phyloP scores from a whole-genome alignment of 2,329 filamentous ascomycete genomes.

The Podosphaera fusca region DNA sequence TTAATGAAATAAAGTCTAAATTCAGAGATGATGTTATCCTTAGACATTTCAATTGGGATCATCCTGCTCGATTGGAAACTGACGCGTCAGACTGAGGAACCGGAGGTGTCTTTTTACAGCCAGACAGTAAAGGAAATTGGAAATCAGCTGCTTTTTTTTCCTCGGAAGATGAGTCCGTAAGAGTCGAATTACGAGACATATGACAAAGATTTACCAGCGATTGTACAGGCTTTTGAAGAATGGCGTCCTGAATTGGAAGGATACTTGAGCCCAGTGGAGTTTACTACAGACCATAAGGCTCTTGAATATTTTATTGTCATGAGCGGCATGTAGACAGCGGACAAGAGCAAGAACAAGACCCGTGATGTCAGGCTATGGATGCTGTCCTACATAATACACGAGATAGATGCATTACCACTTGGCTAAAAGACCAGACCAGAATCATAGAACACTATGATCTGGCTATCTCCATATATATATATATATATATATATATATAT shows the following conservation, averaged over 20 bases:
- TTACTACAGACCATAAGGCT: neutral
- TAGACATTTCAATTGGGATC: neutral
- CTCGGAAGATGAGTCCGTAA: neutral
- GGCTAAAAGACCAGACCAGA: too few species aligned
- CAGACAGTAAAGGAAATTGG: neutral
- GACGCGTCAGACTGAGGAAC: neutral
- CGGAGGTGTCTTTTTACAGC: neutral
- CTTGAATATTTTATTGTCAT: neutral
- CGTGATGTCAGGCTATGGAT: too few species aligned
- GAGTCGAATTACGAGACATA: neutral
- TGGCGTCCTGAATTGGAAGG: neutral
- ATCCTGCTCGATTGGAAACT: neutral
- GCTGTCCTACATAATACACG: too few species aligned
- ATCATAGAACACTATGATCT: too few species aligned
- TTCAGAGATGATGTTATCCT: neutral
- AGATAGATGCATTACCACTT: too few species aligned
- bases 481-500: too few species aligned
- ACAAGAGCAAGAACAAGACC: too few species aligned
- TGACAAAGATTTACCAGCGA: neutral
- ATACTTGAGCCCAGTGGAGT: neutral
- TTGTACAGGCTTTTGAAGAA: conserved; percentile 1
- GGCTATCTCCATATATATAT: too few species aligned
- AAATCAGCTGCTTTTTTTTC: neutral
- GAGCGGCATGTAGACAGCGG: too few species aligned
- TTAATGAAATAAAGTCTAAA: neutral